Conservation (phyloP, 1,284 basidiomycete species). For the Coniferiporia weirii region DNA sequence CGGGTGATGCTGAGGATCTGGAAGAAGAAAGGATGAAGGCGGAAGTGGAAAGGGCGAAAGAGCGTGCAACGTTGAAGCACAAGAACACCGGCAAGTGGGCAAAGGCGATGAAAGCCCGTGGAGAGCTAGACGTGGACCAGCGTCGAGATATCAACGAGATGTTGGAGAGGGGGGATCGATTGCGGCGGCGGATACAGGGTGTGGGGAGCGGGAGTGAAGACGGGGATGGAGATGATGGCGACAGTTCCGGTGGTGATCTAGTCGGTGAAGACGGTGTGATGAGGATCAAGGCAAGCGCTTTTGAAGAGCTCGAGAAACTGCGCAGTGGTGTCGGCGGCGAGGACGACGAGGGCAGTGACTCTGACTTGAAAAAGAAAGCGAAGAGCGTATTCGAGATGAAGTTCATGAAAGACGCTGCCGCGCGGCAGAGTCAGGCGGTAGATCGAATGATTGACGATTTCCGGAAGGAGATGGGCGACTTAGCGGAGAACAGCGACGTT, state of each 20-base stretch:
- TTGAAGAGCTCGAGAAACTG: slow-evolving; percentile 64
- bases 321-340: slow-evolving; percentile 30
- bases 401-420: slow-evolving; percentile 90
- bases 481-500: slow-evolving; percentile 29
- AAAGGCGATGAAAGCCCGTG: slow-evolving; percentile 59
- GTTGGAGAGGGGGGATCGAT: slow-evolving; percentile 67
- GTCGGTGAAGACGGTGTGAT: slow-evolving; percentile 28
- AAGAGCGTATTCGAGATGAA: slow-evolving; percentile 87
- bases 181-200: slow-evolving; percentile 69
- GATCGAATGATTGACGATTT: slow-evolving; percentile 67
- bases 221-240: slow-evolving; percentile 34
- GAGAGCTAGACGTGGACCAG: slow-evolving; percentile 59
- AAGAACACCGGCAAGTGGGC: slow-evolving; percentile 83
- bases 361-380: slow-evolving; percentile 34
- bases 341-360: slow-evolving; percentile 24
- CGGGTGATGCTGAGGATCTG: slow-evolving; percentile 50
- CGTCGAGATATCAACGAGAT: slow-evolving; percentile 75
- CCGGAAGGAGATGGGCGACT: slow-evolving; percentile 55
- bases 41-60: slow-evolving; percentile 76
- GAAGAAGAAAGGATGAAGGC: slow-evolving; percentile 57
- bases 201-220: slow-evolving; percentile 43
- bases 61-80: slow-evolving; percentile 83
- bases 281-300: slow-evolving; percentile 57
- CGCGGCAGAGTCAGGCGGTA: slow-evolving; percentile 54
- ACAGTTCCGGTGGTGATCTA: slow-evolving; percentile 36